Evolutionary conservation across 2,329 filamentous ascomycete species (phyloP), one percentile per base, ranked within the genome.

Genomic region (Hymenoscyphus scutula): DNA sequence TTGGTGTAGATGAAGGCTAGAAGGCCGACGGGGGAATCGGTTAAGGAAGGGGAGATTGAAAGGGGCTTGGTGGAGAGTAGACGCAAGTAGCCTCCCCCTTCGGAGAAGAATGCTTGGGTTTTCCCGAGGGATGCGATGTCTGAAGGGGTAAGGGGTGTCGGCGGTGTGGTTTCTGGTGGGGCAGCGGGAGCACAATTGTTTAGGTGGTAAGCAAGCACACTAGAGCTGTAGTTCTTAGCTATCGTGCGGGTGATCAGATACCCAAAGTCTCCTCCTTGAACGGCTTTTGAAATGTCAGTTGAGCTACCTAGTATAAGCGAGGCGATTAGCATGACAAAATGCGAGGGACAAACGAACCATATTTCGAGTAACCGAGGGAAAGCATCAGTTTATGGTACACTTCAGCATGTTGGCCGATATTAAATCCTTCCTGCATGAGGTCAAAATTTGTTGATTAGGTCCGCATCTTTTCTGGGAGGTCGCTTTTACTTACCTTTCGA

Each of bases 1-100:
- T 93, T 94, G 76, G 94, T 90, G 69, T 89, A 89, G 51, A 93
- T 86, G 90, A 90, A 94, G 0, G 88, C 84, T 1, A 93, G 78
- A 3, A 91, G 76, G 0, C 82, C 89, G 0, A 90, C 82, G 0
- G 90, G 90, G 4, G 82, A 87, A 72, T 92, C 89, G 58, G 51
- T 65, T 58, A 66, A 59, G 13, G 19, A 19, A 10, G 27, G 29
- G 10, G 6, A 32, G 15, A 23, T 25, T 29, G 17, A 55, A 17
- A 48, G 41, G 4, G 41, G 41, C 11, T 3, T 11, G 7, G 41
- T 48, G 41, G 41, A 48, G n/a, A 48, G 41, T n/a, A 48, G n/a
- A 23, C n/a, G 41, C 41, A 48, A 10, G 41, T 48, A 48, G 6
- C 41, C 41, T 23, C 2, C n/a, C 11, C 41, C 41, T 48, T 48